Evolutionary conservation across 148 eudicot genomes (phyloP).

Genomic region (Camellia sinensis): DNA sequence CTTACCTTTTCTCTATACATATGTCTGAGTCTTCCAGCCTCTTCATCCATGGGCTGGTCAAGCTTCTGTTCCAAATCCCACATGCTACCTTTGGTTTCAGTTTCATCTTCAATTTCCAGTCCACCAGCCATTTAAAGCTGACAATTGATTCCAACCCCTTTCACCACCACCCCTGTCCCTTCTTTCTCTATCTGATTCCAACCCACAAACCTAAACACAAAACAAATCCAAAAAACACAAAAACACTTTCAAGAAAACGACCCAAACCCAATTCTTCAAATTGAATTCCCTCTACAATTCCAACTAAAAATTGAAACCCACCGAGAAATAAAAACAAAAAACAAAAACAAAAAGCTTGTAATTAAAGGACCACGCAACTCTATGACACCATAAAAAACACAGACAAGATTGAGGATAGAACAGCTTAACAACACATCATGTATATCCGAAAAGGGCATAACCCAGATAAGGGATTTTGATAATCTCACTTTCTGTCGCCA

Average conservation of each 20-base stretch:
- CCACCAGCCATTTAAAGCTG: constrained; percentile 38
- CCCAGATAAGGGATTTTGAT: constrained; percentile 3
- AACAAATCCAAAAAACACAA: background rate
- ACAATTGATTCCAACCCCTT: constrained; percentile 9
- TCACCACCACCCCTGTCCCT: background rate
- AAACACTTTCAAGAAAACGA: background rate
- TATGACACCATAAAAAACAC: background rate
- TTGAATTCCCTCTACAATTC: background rate
- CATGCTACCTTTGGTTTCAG: constrained; percentile 63
- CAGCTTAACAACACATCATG: background rate
- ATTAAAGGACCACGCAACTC: background rate
- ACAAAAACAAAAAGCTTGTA: background rate
- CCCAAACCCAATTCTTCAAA: constrained; percentile 7
- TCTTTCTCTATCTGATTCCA: background rate
- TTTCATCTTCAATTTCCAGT: constrained; percentile 39
- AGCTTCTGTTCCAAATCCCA: constrained; percentile 95
- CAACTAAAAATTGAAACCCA: background rate
- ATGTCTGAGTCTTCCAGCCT: constrained; percentile 77
- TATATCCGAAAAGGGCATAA: background rate
- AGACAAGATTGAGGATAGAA: background rate
- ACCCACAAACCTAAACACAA: background rate
- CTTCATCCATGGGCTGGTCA: constrained; percentile 95
- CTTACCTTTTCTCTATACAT: constrained; percentile 85
- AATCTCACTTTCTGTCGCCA: constrained; percentile 2
- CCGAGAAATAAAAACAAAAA: background rate